Conservation (phyloP, 129 eudicot genomes). For the Ambrosia trifida region DNA sequence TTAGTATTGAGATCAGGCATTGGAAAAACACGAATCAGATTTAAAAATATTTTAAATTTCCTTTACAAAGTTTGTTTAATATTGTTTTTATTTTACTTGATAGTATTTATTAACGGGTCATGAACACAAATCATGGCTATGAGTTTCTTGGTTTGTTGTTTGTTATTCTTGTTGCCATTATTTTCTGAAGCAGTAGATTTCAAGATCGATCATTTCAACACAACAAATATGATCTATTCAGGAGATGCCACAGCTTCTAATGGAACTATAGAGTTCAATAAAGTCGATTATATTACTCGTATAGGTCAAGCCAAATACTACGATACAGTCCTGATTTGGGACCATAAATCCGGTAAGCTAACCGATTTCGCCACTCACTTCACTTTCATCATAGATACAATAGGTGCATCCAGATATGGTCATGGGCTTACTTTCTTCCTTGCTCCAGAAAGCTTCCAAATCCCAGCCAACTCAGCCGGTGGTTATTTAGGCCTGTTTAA, state of each 20-base stretch:
- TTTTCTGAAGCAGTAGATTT: conserved; percentile 36
- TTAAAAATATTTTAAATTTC: too few species aligned
- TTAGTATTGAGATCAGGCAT: too few species aligned
- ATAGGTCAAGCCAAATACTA: conserved; percentile 44
- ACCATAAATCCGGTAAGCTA: conserved; percentile 27
- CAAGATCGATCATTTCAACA: conserved; percentile 33
- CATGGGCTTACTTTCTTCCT: conserved; percentile 56
- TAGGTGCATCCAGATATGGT: conserved; percentile 17
- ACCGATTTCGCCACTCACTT: conserved; percentile 48
- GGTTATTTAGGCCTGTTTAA: conserved; percentile 55
- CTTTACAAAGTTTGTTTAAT: too few species aligned
- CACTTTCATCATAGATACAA: conserved; percentile 43
- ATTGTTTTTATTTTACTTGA: too few species aligned
- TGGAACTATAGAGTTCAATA: conserved; percentile 45
- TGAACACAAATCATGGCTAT: conserved; percentile 27
- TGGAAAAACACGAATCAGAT: too few species aligned
- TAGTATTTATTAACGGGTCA: not conserved
- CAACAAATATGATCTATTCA: conserved; percentile 34
- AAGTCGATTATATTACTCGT: conserved; percentile 24
- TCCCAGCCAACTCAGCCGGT: conserved; percentile 48
- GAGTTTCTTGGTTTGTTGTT: conserved; percentile 17
- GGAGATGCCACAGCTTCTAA: conserved; percentile 47
- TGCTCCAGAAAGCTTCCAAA: conserved; percentile 41
- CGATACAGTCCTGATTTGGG: conserved; percentile 46
- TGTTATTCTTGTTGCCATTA: conserved; percentile 30